phyloP scores from a whole-genome alignment of 2,329 filamentous ascomycete species.

The Sarocladiaceae sp. region DNA sequence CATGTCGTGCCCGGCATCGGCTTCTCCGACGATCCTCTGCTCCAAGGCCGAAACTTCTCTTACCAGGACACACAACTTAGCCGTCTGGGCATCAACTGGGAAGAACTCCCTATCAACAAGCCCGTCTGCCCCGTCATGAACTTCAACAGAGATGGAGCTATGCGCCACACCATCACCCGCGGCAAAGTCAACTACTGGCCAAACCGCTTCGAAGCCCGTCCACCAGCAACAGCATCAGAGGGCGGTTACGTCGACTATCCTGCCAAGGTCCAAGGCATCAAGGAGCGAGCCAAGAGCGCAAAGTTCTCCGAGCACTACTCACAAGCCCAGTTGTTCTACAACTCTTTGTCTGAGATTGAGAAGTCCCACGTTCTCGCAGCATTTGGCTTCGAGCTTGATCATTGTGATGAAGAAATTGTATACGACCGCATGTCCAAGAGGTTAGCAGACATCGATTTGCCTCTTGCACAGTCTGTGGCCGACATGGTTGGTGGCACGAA shows the following conservation, averaged over 20 bases:
- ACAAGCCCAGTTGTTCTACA: slow-evolving; percentile 80
- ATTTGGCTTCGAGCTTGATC: slow-evolving; percentile 73
- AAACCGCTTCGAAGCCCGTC: slow-evolving; percentile 56
- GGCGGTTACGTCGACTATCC: slow-evolving; percentile 66
- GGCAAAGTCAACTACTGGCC: slow-evolving; percentile 66
- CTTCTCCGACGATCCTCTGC: slow-evolving; percentile 70
- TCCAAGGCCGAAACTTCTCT: slow-evolving; percentile 68
- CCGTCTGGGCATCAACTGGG: slow-evolving; percentile 43
- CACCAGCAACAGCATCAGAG: slow-evolving; percentile 60
- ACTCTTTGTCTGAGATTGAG: slow-evolving; percentile 61
- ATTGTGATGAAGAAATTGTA: slow-evolving; percentile 75
- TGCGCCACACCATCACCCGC: slow-evolving; percentile 67
- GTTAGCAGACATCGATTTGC: slow-evolving; percentile 67
- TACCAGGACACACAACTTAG: slow-evolving; percentile 67
- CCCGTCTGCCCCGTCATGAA: slow-evolving; percentile 73
- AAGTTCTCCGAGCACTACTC: slow-evolving; percentile 77
- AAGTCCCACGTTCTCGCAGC: slow-evolving; percentile 71
- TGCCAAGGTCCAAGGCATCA: slow-evolving; percentile 63
- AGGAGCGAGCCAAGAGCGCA: slow-evolving; percentile 60
- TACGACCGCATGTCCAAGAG: slow-evolving; percentile 67
- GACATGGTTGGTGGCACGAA: slow-evolving; percentile 63
- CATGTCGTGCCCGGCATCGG: slow-evolving; percentile 77
- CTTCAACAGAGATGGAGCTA: slow-evolving; percentile 69
- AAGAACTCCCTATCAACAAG: slow-evolving; percentile 25
- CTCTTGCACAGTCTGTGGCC: slow-evolving; percentile 64